These are phyloP conservation scores for Chaetothyriales sp. DNA, from an alignment of 2,329 filamentous ascomycete species.

Conservation along the genomic window DNA sequence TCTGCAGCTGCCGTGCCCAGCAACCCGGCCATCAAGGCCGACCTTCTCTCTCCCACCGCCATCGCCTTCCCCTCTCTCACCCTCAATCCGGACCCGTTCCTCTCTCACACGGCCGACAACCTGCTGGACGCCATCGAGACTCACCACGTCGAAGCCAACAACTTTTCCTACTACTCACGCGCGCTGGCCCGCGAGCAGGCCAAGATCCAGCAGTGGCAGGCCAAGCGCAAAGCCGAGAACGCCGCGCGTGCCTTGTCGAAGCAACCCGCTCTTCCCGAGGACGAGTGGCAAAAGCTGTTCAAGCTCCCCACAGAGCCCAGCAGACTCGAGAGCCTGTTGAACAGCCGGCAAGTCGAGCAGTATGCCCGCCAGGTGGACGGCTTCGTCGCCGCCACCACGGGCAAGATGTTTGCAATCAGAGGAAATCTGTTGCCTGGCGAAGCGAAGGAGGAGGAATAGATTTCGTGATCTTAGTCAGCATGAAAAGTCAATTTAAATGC, in stretches of 20 bases:
- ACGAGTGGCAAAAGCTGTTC: constrained; percentile 96
- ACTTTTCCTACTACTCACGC: constrained; percentile 95
- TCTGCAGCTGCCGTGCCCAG: constrained; percentile 66
- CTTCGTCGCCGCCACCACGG: constrained; percentile 78
- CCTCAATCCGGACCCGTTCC: constrained; percentile 88
- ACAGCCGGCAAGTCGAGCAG: constrained; percentile 91
- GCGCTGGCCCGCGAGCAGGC: constrained; percentile 85
- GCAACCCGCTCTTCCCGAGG: constrained; percentile 78
- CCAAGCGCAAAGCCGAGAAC: constrained; percentile 95
- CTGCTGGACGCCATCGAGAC: constrained; percentile 93
- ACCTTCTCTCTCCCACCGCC: constrained; percentile 63
- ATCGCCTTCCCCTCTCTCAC: constrained; percentile 62
- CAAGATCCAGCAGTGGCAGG: constrained; percentile 94
- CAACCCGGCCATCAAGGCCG: constrained; percentile 43
- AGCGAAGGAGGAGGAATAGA: constrained; percentile 1
- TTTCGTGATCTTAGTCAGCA: constrained; percentile 1
- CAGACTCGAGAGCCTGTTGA: constrained; percentile 83
- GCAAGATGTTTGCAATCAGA: constrained; percentile 97
- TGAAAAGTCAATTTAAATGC: constrained; percentile 2
- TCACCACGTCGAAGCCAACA: constrained; percentile 97
- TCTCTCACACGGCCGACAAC: constrained; percentile 95
- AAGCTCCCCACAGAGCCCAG: constrained; percentile 94
- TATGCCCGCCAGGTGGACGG: constrained; percentile 95
- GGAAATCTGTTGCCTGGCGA: constrained; percentile 44
- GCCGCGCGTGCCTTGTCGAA: constrained; percentile 70